A percentile compares a stretch with the other conserved stretches of the same genome.
These are phyloP conservation scores for Tolypocladium sp. DNA, from an alignment of 2,329 filamentous ascomycete genomes.

Conservation along the genomic window DNA sequence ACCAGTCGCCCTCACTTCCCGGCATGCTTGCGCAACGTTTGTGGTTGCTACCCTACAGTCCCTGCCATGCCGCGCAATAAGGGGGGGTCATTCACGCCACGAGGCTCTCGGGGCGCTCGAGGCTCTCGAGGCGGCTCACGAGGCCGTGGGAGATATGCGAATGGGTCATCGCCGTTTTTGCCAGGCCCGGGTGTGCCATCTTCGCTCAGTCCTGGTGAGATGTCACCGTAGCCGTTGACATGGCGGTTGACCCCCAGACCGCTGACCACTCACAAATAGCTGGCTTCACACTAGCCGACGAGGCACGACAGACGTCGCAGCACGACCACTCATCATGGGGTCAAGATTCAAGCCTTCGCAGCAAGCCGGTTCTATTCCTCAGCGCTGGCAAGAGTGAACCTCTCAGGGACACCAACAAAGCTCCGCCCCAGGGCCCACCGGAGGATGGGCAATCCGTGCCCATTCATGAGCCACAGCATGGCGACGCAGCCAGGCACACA, in stretches of 20 bases:
- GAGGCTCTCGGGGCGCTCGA: neutral
- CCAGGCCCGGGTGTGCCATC: neutral
- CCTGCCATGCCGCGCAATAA: neutral
- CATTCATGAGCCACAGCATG: neutral
- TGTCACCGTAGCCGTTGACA: neutral
- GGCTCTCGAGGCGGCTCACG: neutral
- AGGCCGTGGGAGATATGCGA: neutral
- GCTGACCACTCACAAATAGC: conserved; percentile 4
- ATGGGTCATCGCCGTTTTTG: neutral
- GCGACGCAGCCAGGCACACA: neutral
- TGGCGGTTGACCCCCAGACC: neutral
- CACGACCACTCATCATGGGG: conserved; percentile 33
- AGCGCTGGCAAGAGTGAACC: conserved; percentile 45
- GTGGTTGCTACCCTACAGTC: neutral
- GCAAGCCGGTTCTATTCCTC: conserved; percentile 41
- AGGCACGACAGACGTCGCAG: conserved; percentile 39
- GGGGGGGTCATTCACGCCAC: neutral
- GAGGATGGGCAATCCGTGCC: neutral
- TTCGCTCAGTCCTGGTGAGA: neutral
- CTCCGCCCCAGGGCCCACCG: conserved; percentile 1
- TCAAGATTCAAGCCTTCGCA: conserved; percentile 31
- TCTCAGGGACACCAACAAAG: conserved; percentile 28
- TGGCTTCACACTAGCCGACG: conserved; percentile 29
- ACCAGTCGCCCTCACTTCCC: neutral
- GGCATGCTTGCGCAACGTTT: neutral